A percentile compares a stretch with the other conserved stretches of the same genome.
Conservation (phyloP, 495 filamentous ascomycete genomes). For the Aspergillus baeticus region DNA sequence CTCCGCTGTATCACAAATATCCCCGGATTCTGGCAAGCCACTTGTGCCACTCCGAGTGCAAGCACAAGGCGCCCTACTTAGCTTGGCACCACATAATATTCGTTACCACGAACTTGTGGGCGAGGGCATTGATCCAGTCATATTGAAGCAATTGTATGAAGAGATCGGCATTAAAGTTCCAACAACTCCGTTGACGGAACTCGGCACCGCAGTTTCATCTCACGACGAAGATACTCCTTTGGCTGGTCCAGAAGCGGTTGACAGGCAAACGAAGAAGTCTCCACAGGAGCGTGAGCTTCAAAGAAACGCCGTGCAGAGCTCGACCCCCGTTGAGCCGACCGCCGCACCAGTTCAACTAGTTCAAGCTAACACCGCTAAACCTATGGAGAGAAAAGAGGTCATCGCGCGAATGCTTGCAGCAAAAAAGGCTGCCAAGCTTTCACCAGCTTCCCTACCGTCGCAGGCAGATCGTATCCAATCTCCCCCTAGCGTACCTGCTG, state of each 20-base stretch:
- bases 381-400: constrained; percentile 72
- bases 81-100: constrained; percentile 62
- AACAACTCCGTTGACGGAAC: constrained; percentile 6
- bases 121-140: constrained; percentile 64
- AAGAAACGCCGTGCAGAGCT: background rate
- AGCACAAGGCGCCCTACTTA: constrained; percentile 66
- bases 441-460: constrained; percentile 18
- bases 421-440: constrained; percentile 38
- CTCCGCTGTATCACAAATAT: background rate
- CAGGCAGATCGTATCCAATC: constrained; percentile 19
- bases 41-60: constrained; percentile 57
- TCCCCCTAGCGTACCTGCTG: constrained; percentile 9
- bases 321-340: constrained; percentile 3
- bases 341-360: constrained; percentile 6
- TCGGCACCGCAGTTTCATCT: background rate
- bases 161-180: constrained; percentile 56
- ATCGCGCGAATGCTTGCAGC: constrained; percentile 72
- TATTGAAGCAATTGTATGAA: constrained; percentile 64
- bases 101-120: constrained; percentile 66
- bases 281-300: background rate
- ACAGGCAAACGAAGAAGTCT: background rate
- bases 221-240: background rate
- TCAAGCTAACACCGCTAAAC: constrained; percentile 36
- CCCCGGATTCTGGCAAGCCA: constrained; percentile 17
- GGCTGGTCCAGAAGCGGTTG: background rate